These are phyloP conservation scores for Tagetes patula DNA, from an alignment of 129 eudicot genomes.

Conservation along the genomic window DNA sequence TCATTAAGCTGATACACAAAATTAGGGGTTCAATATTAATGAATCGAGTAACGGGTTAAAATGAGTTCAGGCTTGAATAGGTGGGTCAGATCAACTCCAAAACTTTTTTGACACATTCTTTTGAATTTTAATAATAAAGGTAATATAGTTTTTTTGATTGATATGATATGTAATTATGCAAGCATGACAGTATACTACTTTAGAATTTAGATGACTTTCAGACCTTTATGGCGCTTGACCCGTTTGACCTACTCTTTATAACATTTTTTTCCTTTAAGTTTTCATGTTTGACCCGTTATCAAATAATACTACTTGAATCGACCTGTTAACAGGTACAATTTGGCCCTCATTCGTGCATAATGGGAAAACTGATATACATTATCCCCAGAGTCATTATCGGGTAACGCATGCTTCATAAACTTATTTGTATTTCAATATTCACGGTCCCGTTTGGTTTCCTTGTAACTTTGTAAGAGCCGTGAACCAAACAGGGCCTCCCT, in stretches of 20 bases:
- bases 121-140: not conserved
- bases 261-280: not conserved
- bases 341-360: slow-evolving; percentile 83
- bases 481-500: not conserved
- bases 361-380: slow-evolving; percentile 72
- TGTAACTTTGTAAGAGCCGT: not conserved
- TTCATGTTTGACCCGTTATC: slow-evolving; percentile 4
- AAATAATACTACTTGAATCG: not conserved
- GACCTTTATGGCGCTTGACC: not conserved
- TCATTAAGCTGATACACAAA: not conserved
- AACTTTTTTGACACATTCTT: not conserved
- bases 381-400: slow-evolving; percentile 87
- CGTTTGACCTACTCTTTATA: not conserved
- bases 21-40: not conserved
- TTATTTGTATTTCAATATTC: not conserved
- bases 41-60: not conserved
- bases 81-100: not conserved
- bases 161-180: not conserved
- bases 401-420: slow-evolving; percentile 33
- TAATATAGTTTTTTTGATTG: not conserved
- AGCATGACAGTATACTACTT: not conserved
- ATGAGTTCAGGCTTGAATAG: not conserved
- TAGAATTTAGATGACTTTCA: not conserved
- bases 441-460: not conserved
- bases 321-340: slow-evolving; percentile 56